phyloP scores from a whole-genome alignment of 192 early-diverging fungal genomes.

The Martensiomyces pterosporus region DNA sequence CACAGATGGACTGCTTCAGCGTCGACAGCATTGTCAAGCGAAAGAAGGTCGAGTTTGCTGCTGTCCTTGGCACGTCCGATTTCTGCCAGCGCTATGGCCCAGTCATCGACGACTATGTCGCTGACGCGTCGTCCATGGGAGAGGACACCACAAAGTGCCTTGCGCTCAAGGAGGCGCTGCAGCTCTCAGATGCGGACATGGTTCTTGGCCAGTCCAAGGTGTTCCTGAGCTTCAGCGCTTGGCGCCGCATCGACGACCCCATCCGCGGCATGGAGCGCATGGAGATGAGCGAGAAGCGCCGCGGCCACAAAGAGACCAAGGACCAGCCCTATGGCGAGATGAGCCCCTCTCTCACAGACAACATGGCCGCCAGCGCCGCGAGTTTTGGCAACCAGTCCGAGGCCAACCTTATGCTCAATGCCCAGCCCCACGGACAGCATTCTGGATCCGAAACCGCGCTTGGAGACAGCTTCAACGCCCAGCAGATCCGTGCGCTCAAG shows the following conservation, averaged over 20 bases:
- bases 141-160: slow-evolving; percentile 22
- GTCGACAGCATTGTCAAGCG: slow-evolving; percentile 34
- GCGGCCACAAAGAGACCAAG: slow-evolving; percentile 36
- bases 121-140: slow-evolving; percentile 8
- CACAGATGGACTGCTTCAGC: slow-evolving; percentile 27
- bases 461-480: slow-evolving; percentile 18
- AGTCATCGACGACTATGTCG: slow-evolving; percentile 46
- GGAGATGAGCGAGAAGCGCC: slow-evolving; percentile 56
- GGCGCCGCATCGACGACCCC: slow-evolving; percentile 79
- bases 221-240: slow-evolving; percentile 70
- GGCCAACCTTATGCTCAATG: slow-evolving; percentile 44
- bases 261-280: slow-evolving; percentile 58
- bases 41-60: slow-evolving; percentile 42
- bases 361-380: slow-evolving; percentile 18
- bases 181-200: slow-evolving; percentile 50
- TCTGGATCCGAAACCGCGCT: slow-evolving; percentile 30
- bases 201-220: slow-evolving; percentile 57
- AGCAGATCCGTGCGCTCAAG: slow-evolving; percentile 46
- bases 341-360: slow-evolving; percentile 27
- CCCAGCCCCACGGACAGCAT: slow-evolving; percentile 40
- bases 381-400: slow-evolving; percentile 50
- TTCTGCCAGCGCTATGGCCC: slow-evolving; percentile 47
- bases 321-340: slow-evolving; percentile 28
- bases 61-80: slow-evolving; percentile 30
- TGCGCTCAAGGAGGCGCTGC: slow-evolving; percentile 42